Percentiles rank a stretch among this genome's conserved stretches.
Evolutionary conservation across 2,329 filamentous ascomycete species (phyloP).

Genomic region (Xylaria sp.): DNA sequence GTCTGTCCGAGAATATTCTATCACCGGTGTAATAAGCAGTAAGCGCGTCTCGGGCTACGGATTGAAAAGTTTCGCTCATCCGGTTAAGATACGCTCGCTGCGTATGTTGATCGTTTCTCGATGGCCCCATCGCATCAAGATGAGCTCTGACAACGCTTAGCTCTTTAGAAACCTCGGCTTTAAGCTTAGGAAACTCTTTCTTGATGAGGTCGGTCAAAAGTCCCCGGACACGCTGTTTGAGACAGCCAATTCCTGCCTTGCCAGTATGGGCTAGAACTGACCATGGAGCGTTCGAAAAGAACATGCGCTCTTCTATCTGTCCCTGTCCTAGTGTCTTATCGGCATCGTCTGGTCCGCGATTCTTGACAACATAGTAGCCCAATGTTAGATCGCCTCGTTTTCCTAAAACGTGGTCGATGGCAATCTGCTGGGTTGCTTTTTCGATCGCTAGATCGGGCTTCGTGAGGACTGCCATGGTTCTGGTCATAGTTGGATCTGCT

Average conservation of each 20-base stretch:
- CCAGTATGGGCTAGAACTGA: slow-evolving; percentile 22
- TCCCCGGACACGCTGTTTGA: slow-evolving; percentile 50
- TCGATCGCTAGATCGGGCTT: slow-evolving; percentile 64
- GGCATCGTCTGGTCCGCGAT: slow-evolving; percentile 56
- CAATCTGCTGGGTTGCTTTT: slow-evolving; percentile 49
- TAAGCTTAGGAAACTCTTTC: slow-evolving; percentile 46
- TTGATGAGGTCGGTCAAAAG: slow-evolving; percentile 56
- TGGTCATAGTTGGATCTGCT: slow-evolving; percentile 45
- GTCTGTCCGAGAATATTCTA: slow-evolving; percentile 35
- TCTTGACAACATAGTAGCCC: slow-evolving; percentile 61
- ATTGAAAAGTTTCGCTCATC: slow-evolving; percentile 46
- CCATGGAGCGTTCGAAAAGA: slow-evolving; percentile 55
- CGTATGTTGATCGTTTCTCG: slow-evolving; percentile 40
- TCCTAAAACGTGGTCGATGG: slow-evolving; percentile 55
- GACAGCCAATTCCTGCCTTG: slow-evolving; percentile 43
- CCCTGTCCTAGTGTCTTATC: slow-evolving; percentile 48
- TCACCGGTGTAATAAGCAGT: slow-evolving; percentile 41
- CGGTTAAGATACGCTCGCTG: slow-evolving; percentile 45
- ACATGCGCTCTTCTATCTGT: slow-evolving; percentile 48
- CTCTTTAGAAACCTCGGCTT: slow-evolving; percentile 39
- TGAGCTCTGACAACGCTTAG: slow-evolving; percentile 26
- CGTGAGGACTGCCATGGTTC: slow-evolving; percentile 54
- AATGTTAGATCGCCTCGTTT: slow-evolving; percentile 55
- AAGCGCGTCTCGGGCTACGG: slow-evolving; percentile 40
- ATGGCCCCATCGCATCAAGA: slow-evolving; percentile 40